A percentile compares a stretch with the other conserved stretches of the same genome.
Evolutionary conservation across 2,329 filamentous ascomycete genomes (phyloP).

Genomic region (Monilinia fructicola): DNA sequence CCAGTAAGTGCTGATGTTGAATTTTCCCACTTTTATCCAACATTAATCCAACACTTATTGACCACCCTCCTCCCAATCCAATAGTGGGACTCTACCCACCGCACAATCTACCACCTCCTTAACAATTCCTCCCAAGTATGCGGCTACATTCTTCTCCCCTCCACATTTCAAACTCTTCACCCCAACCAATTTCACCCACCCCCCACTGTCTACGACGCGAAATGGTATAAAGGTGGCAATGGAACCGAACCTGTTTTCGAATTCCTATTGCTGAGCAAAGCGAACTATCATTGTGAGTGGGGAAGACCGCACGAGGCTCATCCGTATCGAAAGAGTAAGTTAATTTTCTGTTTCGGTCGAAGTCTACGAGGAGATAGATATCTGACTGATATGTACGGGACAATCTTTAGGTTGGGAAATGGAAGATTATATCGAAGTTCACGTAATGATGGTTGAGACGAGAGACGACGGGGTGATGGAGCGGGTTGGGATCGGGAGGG

Average conservation of each 20-base stretch:
- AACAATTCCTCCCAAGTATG: neutral
- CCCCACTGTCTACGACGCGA: neutral
- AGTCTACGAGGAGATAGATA: no score
- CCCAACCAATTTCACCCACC: neutral
- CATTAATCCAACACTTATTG: neutral
- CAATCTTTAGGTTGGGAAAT: neutral
- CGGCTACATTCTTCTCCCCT: slow-evolving; percentile 6
- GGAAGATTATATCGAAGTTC: slow-evolving; percentile 10
- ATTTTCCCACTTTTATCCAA: neutral
- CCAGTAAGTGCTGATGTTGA: neutral
- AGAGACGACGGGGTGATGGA: slow-evolving; percentile 10
- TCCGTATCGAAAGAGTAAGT: neutral
- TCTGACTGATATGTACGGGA: neutral
- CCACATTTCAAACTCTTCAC: neutral
- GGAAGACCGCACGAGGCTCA: neutral
- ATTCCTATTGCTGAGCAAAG: neutral
- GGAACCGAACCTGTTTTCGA: slow-evolving; percentile 9
- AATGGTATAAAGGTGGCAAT: neutral
- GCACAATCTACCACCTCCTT: slow-evolving; percentile 12
- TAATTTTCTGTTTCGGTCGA: neutral
- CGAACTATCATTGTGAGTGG: slow-evolving; percentile 9
- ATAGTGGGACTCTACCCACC: slow-evolving; percentile 9
- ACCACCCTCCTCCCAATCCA: neutral
- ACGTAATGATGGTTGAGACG: neutral
- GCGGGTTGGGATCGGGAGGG: neutral